A percentile compares a stretch with the other conserved stretches of the same genome.
Conservation (phyloP, 2,329 filamentous ascomycete genomes). For the Fusarium drepaniforme region DNA sequence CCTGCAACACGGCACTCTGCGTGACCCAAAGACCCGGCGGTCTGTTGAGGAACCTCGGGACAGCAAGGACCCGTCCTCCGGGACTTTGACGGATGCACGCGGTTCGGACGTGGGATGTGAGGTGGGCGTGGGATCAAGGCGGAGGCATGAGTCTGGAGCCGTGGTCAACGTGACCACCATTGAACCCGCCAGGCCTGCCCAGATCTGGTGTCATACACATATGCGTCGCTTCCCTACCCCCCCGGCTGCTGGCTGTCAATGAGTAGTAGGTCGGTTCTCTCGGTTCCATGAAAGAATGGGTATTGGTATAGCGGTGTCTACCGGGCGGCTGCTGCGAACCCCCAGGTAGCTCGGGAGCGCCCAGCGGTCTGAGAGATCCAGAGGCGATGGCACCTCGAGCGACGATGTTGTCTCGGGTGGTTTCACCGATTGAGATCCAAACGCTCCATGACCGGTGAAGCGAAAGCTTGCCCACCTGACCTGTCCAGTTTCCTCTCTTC, state of each 20-base stretch:
- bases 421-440: slow-evolving; percentile 23
- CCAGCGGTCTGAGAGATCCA: slow-evolving; percentile 12
- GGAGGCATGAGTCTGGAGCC: slow-evolving; percentile 33
- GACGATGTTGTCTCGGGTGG: not conserved
- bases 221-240: slow-evolving; percentile 4
- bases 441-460: not conserved
- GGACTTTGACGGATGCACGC: slow-evolving; percentile 20
- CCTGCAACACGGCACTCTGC: slow-evolving; percentile 8
- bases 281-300: not conserved
- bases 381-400: not conserved
- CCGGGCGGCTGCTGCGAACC: not conserved
- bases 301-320: slow-evolving; percentile 5
- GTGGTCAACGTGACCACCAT: slow-evolving; percentile 28
- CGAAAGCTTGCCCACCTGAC: not conserved
- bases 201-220: slow-evolving; percentile 22
- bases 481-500: not conserved
- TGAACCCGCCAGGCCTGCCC: slow-evolving; percentile 35
- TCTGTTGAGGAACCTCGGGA: slow-evolving; percentile 34
- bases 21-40: slow-evolving; percentile 20
- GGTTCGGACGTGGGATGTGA: slow-evolving; percentile 19
- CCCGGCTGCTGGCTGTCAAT: slow-evolving; percentile 16
- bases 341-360: not conserved
- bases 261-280: not conserved
- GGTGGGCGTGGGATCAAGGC: slow-evolving; percentile 22
- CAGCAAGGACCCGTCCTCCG: slow-evolving; percentile 23